phyloP scores from a whole-genome alignment of 768 basidiomycete species.

The Boletus rex-veris region DNA sequence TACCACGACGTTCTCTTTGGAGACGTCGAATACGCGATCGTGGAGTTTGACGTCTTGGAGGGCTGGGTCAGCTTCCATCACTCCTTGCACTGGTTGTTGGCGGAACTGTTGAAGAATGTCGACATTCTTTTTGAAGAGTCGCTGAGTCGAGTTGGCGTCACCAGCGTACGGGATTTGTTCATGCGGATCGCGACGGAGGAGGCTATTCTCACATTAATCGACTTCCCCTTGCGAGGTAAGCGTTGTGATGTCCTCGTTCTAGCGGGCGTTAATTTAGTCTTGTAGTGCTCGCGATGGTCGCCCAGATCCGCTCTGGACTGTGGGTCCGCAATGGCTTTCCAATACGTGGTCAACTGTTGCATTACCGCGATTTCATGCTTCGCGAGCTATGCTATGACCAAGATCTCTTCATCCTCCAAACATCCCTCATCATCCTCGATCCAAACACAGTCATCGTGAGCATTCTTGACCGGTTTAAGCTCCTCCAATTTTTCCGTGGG shows the following conservation, averaged over 20 bases:
- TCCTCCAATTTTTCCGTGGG: slow-evolving; percentile 77
- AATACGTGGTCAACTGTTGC: slow-evolving; percentile 90
- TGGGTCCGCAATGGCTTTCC: slow-evolving; percentile 98
- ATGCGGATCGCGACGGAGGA: slow-evolving; percentile 59
- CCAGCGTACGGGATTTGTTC: slow-evolving; percentile 59
- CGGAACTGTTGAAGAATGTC: slow-evolving; percentile 84
- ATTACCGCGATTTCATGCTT: slow-evolving; percentile 95
- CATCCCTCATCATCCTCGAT: slow-evolving; percentile 72
- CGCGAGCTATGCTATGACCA: slow-evolving; percentile 97
- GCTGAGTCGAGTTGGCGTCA: slow-evolving; percentile 49
- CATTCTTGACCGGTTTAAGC: slow-evolving; percentile 86
- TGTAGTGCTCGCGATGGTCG: slow-evolving; percentile 82
- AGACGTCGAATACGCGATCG: slow-evolving; percentile 51
- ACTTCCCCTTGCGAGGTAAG: slow-evolving; percentile 86
- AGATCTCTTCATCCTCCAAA: slow-evolving; percentile 87
- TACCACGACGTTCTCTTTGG: slow-evolving; percentile 72
- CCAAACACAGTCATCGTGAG: slow-evolving; percentile 78
- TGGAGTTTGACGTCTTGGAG: slow-evolving; percentile 75
- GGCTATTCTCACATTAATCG: slow-evolving; percentile 72
- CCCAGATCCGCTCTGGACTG: slow-evolving; percentile 90
- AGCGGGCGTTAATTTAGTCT: neutral
- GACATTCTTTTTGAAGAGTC: slow-evolving; percentile 57
- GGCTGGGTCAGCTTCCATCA: slow-evolving; percentile 93
- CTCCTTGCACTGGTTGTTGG: slow-evolving; percentile 85
- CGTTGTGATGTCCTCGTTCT: slow-evolving; percentile 1